Evolutionary conservation across 2,329 filamentous ascomycete species (phyloP).

Genomic region (Colletotrichum karsti): DNA sequence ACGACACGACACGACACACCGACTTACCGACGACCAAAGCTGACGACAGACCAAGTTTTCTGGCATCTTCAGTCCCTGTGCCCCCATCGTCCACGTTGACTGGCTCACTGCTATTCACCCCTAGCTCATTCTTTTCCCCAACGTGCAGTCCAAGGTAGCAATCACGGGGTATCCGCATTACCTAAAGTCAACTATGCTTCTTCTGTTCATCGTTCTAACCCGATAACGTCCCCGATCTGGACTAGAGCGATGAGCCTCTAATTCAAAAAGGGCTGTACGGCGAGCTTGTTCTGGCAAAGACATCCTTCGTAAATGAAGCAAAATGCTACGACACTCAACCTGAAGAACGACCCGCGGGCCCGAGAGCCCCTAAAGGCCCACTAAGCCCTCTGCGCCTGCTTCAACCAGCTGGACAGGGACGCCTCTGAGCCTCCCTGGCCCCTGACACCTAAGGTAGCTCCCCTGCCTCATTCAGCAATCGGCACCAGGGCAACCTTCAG

Average conservation of each 20-base stretch:
- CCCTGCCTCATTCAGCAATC: slow-evolving; percentile 1
- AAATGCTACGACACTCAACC: not conserved
- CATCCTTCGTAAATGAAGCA: not conserved
- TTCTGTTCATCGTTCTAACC: not conserved
- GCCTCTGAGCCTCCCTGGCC: not conserved
- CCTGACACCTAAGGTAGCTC: not conserved
- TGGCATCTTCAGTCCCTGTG: not conserved
- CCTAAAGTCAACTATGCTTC: slow-evolving; percentile 7
- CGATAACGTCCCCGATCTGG: not conserved
- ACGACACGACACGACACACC: too few species aligned
- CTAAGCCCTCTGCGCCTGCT: slow-evolving; percentile 20
- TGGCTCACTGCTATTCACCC: not conserved
- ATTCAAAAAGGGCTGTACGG: not conserved
- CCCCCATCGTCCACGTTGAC: not conserved
- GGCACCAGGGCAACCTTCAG: not conserved
- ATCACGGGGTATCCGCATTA: not conserved
- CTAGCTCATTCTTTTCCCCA: not conserved
- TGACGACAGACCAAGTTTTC: not conserved
- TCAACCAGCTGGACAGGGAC: slow-evolving; percentile 8
- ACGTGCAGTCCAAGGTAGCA: not conserved
- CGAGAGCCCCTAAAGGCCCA: not conserved
- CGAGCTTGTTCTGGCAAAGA: not conserved
- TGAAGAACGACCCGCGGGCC: not conserved
- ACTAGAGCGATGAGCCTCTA: not conserved
- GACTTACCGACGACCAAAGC: not conserved